These are phyloP conservation scores for Yamadazyma scolyti DNA, from an alignment of 805 yeast genomes.

Conservation along the genomic window DNA sequence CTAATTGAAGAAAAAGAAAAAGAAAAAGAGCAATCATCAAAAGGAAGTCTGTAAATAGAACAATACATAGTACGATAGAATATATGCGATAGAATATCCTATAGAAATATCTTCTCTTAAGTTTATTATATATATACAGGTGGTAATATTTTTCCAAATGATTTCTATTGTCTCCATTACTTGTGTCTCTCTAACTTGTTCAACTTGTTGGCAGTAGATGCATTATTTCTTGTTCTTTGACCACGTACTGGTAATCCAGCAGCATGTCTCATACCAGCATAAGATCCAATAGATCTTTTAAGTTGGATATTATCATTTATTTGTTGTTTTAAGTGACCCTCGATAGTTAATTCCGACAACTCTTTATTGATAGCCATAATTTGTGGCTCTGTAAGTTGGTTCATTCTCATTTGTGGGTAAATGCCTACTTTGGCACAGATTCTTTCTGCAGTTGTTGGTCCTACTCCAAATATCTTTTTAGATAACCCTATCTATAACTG, in stretches of 20 bases:
- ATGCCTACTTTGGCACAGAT: constrained; percentile 87
- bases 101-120: no score
- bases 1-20: constrained; percentile 17
- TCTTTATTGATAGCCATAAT: constrained; percentile 84
- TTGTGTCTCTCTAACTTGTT: constrained; percentile 65
- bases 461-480: constrained; percentile 82
- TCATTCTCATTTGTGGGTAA: constrained; percentile 92
- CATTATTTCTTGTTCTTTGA: constrained; percentile 89
- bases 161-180: constrained; percentile 2
- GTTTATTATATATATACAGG: no score
- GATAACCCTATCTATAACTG: constrained; percentile 56
- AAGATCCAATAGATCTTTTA: constrained; percentile 79
- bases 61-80: no score
- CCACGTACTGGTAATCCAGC: constrained; percentile 68
- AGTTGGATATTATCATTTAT: constrained; percentile 73
- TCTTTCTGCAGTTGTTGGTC: constrained; percentile 64
- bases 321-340: constrained; percentile 71
- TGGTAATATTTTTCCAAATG: no score
- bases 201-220: constrained; percentile 82
- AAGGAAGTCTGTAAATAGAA: constrained; percentile 2
- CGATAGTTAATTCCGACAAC: constrained; percentile 76
- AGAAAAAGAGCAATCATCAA: not conserved
- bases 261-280: constrained; percentile 87
- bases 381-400: constrained; percentile 85
- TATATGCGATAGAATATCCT: no score